Conservation (phyloP, 1,284 basidiomycete genomes). For the Ceratobasidium papillatum region DNA sequence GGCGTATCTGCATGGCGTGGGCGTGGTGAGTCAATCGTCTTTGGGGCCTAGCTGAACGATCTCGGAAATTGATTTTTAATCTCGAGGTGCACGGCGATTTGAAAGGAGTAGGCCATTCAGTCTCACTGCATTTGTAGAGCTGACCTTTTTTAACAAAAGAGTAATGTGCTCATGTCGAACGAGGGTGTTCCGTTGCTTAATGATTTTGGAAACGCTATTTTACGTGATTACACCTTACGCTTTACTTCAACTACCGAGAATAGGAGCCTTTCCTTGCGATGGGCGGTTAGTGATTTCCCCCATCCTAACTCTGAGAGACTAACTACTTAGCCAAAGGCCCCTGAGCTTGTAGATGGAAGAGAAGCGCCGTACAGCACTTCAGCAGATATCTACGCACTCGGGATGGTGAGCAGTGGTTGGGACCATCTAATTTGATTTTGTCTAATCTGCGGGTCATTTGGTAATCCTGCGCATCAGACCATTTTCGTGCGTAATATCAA, state of each 20-base stretch:
- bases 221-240: neutral
- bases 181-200: neutral
- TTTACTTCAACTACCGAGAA: neutral
- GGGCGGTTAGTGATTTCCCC: neutral
- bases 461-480: no score
- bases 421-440: neutral
- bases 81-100: neutral
- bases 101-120: neutral
- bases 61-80: neutral
- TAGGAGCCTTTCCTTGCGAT: neutral
- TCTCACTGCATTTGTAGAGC: neutral
- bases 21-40: neutral
- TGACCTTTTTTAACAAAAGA: neutral
- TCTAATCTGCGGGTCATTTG: no score
- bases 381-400: neutral
- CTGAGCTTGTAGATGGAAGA: neutral
- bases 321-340: neutral
- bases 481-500: neutral
- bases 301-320: neutral
- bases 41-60: neutral
- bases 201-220: neutral
- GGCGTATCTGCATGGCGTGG: neutral
- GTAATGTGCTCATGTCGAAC: neutral
- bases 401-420: neutral
- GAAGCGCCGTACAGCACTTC: neutral